A percentile compares a stretch with the other conserved stretches of the same genome.
phyloP scores from a whole-genome alignment of 2,329 filamentous ascomycete species.

The Colletotrichum sp. region DNA sequence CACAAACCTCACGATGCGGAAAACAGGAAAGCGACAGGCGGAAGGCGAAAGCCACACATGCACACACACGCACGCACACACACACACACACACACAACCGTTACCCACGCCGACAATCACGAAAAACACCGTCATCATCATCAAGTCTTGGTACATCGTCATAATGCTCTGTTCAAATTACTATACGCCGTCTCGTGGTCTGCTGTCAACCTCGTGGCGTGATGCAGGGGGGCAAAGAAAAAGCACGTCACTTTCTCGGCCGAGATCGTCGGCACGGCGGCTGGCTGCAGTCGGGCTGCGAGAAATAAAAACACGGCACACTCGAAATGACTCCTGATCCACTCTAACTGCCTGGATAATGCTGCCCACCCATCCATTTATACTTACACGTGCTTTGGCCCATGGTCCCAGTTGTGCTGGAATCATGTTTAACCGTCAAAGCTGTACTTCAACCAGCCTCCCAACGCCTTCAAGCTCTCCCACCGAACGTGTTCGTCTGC shows the following conservation, averaged over 20 bases:
- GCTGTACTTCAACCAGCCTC: conserved; percentile 68
- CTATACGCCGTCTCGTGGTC: background rate
- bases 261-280: background rate
- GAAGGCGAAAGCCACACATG: background rate
- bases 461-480: conserved; percentile 87
- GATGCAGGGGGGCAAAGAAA: background rate
- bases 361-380: conserved; percentile 5
- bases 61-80: background rate
- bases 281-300: background rate
- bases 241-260: background rate
- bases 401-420: background rate
- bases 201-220: background rate
- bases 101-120: background rate
- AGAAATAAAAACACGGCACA: background rate
- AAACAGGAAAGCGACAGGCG: background rate
- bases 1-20: background rate
- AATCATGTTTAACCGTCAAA: conserved; percentile 45
- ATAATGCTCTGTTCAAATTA: background rate
- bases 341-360: conserved; percentile 20
- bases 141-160: background rate
- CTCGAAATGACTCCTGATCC: conserved; percentile 4
- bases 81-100: background rate
- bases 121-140: background rate
- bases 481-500: conserved; percentile 87
- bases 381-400: conserved; percentile 8